Conservation (phyloP, 2,329 filamentous ascomycete genomes). For the Verticillium klebahnii region DNA sequence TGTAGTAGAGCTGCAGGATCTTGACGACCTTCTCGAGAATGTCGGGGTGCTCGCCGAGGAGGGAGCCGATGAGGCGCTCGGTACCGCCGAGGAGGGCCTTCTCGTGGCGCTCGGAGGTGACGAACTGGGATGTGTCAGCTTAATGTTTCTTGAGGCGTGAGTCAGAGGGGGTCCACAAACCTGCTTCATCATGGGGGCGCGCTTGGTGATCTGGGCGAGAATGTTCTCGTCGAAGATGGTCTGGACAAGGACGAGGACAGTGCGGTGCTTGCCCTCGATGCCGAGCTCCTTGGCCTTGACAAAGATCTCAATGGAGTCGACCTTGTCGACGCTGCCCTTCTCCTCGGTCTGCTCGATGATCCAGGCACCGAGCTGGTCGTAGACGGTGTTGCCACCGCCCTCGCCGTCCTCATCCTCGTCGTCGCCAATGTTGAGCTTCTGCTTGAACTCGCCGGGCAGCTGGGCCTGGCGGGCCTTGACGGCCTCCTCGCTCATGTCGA, state of each 20-base stretch:
- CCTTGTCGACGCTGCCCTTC: slow-evolving; percentile 69
- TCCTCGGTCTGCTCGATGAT: slow-evolving; percentile 69
- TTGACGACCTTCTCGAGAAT: slow-evolving; percentile 73
- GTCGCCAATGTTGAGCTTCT: slow-evolving; percentile 74
- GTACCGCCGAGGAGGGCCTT: slow-evolving; percentile 93
- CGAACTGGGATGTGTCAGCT: slow-evolving; percentile 50
- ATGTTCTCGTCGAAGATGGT: slow-evolving; percentile 92
- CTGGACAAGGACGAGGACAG: slow-evolving; percentile 85
- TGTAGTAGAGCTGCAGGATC: slow-evolving; percentile 85
- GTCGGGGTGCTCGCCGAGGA: slow-evolving; percentile 72
- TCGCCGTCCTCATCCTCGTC: slow-evolving; percentile 80
- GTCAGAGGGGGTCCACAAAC: slow-evolving; percentile 37
- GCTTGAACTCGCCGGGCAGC: slow-evolving; percentile 92
- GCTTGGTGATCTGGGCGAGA: slow-evolving; percentile 77
- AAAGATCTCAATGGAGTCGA: slow-evolving; percentile 89
- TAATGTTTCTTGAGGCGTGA: neutral
- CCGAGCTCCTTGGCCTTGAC: slow-evolving; percentile 95
- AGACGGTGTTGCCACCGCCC: slow-evolving; percentile 67
- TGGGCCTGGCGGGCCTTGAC: slow-evolving; percentile 91
- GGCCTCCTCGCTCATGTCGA: slow-evolving; percentile 93
- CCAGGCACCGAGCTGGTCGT: slow-evolving; percentile 92
- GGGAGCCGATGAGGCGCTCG: slow-evolving; percentile 76
- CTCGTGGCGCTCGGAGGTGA: slow-evolving; percentile 88
- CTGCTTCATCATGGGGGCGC: slow-evolving; percentile 84
- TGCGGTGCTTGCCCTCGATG: slow-evolving; percentile 92